Evolutionary conservation across 2,329 filamentous ascomycete species (phyloP), one percentile per base, ranked within the genome.

Genomic region (Colletotrichum sp.): DNA sequence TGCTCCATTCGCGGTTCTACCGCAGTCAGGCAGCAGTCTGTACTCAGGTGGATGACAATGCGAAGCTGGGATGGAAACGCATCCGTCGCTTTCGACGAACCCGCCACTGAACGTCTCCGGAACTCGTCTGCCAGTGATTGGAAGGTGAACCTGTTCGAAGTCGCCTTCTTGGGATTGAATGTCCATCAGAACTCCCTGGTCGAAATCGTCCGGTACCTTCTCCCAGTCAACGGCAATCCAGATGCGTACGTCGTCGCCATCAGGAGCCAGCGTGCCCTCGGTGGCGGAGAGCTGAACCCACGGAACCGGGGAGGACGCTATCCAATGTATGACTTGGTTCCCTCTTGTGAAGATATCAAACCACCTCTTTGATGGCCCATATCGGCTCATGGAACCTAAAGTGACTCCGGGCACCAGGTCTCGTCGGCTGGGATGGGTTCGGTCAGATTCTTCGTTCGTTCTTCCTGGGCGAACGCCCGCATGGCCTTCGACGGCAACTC

Each of bases 391-490:
- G 0, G 79, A 79, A 0, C 83, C 83, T 1, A 86, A 75, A 10
- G 81, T 82, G 16, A 82, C 78, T 2, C 81, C 80, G 1, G 78
- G 71, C 13, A 81, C 77, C 15, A 87, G 82, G 73, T 81, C 82
- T 15, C 78, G 81, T 49, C 77, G 84, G 68, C 78, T 88, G 68
- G 80, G 89, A 84, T 80, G 89, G 75, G 81, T 89, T 79, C 81
- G 87, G 10, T 92, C 86, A 3, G 89, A 88, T 21, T 90, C 91
- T 77, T 92, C 91, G 71, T 88, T 89, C 21, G 88, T 83, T 36
- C 83, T 79, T 0, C 86, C 85, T 0, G 85, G 82, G 2, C 85
- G 80, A 16, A 82, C 81, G 9, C 84, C 83, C 15, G 83, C 82
- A 18, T 80, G 82, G 1, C 82, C 83, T 44, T 85, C 83, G 0